Evolutionary conservation across 2,329 filamentous ascomycete species (phyloP), one percentile per base, ranked within the genome.

Genomic region (Emergomyces pasteurianus): DNA sequence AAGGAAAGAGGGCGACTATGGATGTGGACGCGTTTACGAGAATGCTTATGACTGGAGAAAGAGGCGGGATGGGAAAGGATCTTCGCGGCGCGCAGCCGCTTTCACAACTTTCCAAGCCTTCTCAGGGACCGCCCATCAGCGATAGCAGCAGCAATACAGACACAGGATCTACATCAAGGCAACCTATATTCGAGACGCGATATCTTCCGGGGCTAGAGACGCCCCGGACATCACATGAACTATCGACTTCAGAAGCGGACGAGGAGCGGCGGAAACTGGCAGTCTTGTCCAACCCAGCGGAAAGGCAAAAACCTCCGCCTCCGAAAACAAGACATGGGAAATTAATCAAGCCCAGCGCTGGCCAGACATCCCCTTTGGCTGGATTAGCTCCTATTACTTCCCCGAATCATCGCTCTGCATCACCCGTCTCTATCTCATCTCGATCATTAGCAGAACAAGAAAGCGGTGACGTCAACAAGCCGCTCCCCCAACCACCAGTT

Each of bases 11-110:
- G 69, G 71, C 71, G 43, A 80, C 83, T 0, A 74, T 92, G 64
- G 88, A 94, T 69, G 89, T 92, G 0, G 85, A 90, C 69, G 85
- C 88, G 8, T 94, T 94, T 75, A 86, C 86, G 69, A 81, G 86
- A 62, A 75, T 94, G 63, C 79, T 94, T 55, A 79, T 94, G 75
- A 94, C 88, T 0, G 89, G 89, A 23, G 83, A 85, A 67, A 71
- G 82, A 42, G 80, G 75, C 49, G 38, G 21, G 6, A 26, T 14
- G 47, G 54, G 54, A 21, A 43, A 56, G 16, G 54, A 31, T 14
- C n/a, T n/a, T n/a, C n/a, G n/a, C n/a, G n/a, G n/a, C n/a, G n/a
- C n/a, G n/a, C n/a, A n/a, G n/a, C n/a, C n/a, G n/a, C n/a, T n/a
- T n/a, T n/a, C n/a, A 23, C 10, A 7, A 14, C 31, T 28, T 16